Evolutionary conservation across 495 filamentous ascomycete genomes (phyloP).

Genomic region (Aspergillus baeticus): DNA sequence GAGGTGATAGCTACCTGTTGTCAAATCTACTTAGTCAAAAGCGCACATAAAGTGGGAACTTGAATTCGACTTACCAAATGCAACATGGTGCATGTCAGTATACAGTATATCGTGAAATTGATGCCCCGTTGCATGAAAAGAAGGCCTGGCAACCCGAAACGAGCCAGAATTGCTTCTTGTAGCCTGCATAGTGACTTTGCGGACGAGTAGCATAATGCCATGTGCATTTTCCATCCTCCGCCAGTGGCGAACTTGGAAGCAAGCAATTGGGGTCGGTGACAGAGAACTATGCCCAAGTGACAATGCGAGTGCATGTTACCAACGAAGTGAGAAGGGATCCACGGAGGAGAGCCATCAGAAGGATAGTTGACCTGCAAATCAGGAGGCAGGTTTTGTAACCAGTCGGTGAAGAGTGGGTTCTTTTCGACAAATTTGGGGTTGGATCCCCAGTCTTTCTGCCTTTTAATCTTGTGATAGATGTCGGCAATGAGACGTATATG

Average conservation of each 20-base stretch:
- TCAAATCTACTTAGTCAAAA: constrained; percentile 16
- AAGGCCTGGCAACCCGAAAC: constrained; percentile 77
- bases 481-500: constrained; percentile 77
- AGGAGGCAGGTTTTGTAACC: constrained; percentile 73
- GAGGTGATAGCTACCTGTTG: constrained; percentile 93
- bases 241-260: constrained; percentile 69
- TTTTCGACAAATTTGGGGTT: constrained; percentile 81
- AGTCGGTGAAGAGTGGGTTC: constrained; percentile 69
- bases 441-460: constrained; percentile 84
- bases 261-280: constrained; percentile 83
- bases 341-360: constrained; percentile 75
- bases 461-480: constrained; percentile 74
- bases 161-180: constrained; percentile 80
- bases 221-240: constrained; percentile 82
- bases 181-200: constrained; percentile 86
- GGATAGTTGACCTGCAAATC: constrained; percentile 81
- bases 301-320: constrained; percentile 94
- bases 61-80: constrained; percentile 70
- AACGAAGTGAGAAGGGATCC: constrained; percentile 84
- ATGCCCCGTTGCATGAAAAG: constrained; percentile 94
- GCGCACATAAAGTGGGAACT: not conserved
- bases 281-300: constrained; percentile 81
- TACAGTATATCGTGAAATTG: constrained; percentile 90
- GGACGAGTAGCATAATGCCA: constrained; percentile 81
- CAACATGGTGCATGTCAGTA: constrained; percentile 91